Conservation (phyloP, 2,329 filamentous ascomycete genomes). For the Penicillium sumatraense region DNA sequence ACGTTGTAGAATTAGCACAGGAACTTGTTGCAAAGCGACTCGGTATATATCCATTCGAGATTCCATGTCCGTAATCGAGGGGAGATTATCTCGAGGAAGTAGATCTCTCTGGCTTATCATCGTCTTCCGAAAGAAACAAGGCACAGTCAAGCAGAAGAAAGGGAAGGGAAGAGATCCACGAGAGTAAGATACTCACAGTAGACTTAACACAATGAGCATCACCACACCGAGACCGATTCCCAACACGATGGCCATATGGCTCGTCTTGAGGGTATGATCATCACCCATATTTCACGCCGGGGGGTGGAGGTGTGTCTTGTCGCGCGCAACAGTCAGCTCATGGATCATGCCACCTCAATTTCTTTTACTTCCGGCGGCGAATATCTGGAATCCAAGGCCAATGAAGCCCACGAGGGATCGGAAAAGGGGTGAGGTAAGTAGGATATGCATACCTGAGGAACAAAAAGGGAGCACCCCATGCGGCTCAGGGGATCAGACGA, state of each 20-base stretch:
- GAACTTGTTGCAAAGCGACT: slow-evolving; percentile 4
- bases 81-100: neutral
- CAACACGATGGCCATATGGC: slow-evolving; percentile 38
- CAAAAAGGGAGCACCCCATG: neutral
- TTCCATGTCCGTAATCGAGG: neutral
- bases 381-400: neutral
- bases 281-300: slow-evolving; percentile 20
- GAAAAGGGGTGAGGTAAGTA: too few relatives aligned
- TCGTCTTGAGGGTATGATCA: slow-evolving; percentile 24
- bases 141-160: neutral
- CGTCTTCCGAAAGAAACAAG: neutral
- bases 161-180: neutral
- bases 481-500: neutral
- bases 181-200: slow-evolving; percentile 32
- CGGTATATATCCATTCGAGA: too few relatives aligned
- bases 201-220: slow-evolving; percentile 35
- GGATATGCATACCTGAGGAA: neutral
- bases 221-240: slow-evolving; percentile 38
- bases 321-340: neutral
- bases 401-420: neutral
- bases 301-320: neutral
- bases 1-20: slow-evolving; percentile 3
- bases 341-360: neutral
- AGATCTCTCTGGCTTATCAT: neutral
- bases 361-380: neutral